A percentile compares a stretch with the other conserved stretches of the same genome.
Conservation (phyloP, 345 rosid genomes). For the Cardiospermum halicacabum region DNA sequence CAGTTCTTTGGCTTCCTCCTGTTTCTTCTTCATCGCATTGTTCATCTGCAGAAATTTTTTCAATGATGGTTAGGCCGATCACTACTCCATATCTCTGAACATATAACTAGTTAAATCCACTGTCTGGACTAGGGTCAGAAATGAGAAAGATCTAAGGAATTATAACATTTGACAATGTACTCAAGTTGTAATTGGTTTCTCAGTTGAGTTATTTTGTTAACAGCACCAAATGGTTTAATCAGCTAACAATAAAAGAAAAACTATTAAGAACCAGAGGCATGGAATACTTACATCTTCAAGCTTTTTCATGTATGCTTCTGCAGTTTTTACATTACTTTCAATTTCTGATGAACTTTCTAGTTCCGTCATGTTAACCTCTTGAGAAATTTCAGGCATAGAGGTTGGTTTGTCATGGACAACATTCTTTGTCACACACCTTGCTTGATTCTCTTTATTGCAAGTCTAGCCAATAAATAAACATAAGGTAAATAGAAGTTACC, state of each 20-base stretch:
- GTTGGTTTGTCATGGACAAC: conserved; percentile 20
- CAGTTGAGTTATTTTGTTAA: not conserved
- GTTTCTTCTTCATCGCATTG: conserved; percentile 74
- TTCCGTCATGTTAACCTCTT: conserved; percentile 35
- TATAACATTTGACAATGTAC: not conserved
- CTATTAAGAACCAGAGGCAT: not conserved
- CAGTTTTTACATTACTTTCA: conserved; percentile 55
- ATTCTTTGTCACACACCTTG: conserved; percentile 22
- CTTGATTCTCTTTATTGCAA: conserved; percentile 26
- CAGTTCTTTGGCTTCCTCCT: conserved; percentile 80
- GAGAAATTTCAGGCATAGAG: conserved; percentile 24
- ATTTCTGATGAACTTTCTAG: conserved; percentile 37
- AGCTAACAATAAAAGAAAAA: not conserved
- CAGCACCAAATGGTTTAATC: not conserved
- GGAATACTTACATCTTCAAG: conserved; percentile 70
- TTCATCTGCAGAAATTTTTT: conserved; percentile 49
- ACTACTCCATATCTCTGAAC: not conserved
- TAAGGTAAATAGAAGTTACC: conserved; percentile 8
- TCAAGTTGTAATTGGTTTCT: not conserved
- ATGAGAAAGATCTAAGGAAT: not conserved
- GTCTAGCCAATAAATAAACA: conserved; percentile 31
- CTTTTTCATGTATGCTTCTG: conserved; percentile 73
- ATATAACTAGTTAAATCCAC: not conserved
- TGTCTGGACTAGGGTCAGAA: not conserved
- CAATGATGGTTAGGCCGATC: not conserved